Conservation (phyloP, 805 yeast species). For the Blastobotrys parvus region DNA sequence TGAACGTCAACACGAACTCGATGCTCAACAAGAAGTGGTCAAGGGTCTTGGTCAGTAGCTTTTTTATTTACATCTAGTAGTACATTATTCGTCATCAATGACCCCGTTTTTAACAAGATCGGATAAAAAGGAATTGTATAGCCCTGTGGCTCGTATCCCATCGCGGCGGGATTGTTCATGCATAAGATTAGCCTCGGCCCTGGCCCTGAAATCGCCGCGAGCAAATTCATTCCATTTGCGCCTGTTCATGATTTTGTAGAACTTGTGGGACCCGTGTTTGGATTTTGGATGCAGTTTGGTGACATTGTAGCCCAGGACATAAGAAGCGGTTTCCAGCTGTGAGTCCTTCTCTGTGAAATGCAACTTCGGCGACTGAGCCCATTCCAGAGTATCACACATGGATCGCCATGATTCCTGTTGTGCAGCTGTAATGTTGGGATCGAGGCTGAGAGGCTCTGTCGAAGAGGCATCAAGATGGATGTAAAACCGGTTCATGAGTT, state of each 20-base stretch:
- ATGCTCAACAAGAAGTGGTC: constrained; percentile 36
- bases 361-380: not conserved
- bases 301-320: not conserved
- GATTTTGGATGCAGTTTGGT: not conserved
- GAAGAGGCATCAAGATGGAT: not conserved
- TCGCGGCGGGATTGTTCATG: not conserved
- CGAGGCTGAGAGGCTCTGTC: not conserved
- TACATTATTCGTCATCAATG: not conserved
- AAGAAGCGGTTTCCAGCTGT: not conserved
- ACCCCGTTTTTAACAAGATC: not conserved
- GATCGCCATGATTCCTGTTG: too few relatives aligned
- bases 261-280: not conserved
- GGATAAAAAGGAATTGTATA: not conserved
- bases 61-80: too few relatives aligned
- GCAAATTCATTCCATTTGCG: not conserved
- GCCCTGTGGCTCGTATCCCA: not conserved
- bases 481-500: not conserved
- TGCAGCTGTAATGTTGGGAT: too few relatives aligned
- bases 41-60: constrained; percentile 24
- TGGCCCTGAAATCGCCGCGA: not conserved
- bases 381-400: not conserved
- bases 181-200: not conserved
- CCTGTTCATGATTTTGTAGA: not conserved
- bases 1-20: constrained; percentile 31
- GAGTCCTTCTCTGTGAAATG: not conserved